Evolutionary conservation across 257 asterid species (phyloP).

Genomic region (Ilex aquifolium): DNA sequence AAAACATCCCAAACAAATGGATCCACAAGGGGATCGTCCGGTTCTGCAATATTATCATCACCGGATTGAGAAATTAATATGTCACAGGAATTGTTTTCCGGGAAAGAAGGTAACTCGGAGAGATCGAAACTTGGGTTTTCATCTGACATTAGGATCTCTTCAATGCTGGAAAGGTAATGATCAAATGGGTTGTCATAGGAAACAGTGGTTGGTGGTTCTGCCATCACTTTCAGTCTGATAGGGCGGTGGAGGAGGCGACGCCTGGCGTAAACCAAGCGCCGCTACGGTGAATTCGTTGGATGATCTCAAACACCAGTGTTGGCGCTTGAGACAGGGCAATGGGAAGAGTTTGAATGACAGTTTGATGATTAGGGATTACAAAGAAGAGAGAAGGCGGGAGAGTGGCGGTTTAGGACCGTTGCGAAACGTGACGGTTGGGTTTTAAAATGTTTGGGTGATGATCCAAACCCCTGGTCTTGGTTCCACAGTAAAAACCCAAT

Average conservation of each 20-base stretch:
- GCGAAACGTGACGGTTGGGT: not conserved
- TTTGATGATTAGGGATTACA: not conserved
- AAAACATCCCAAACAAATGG: constrained; percentile 5
- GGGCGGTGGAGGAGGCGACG: constrained; percentile 29
- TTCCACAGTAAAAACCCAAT: no score
- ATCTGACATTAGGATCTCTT: constrained; percentile 16
- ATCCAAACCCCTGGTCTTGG: no score
- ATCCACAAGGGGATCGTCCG: constrained; percentile 16
- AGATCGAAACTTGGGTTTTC: constrained; percentile 14
- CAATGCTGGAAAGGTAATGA: constrained; percentile 9
- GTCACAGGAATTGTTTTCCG: not conserved
- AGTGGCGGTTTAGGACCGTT: not conserved
- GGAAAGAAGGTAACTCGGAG: not conserved
- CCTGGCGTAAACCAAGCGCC: constrained; percentile 56
- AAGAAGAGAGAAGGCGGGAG: not conserved
- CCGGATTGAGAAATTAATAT: not conserved
- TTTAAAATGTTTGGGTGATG: not conserved
- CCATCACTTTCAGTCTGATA: constrained; percentile 17
- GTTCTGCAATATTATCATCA: not conserved
- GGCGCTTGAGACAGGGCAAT: not conserved
- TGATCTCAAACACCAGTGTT: not conserved
- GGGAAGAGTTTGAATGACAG: not conserved
- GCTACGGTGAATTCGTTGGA: constrained; percentile 7
- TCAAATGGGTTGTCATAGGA: constrained; percentile 14
- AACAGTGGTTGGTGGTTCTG: constrained; percentile 10